Conservation (phyloP, 805 yeast species). For the Clavispora fructus region DNA sequence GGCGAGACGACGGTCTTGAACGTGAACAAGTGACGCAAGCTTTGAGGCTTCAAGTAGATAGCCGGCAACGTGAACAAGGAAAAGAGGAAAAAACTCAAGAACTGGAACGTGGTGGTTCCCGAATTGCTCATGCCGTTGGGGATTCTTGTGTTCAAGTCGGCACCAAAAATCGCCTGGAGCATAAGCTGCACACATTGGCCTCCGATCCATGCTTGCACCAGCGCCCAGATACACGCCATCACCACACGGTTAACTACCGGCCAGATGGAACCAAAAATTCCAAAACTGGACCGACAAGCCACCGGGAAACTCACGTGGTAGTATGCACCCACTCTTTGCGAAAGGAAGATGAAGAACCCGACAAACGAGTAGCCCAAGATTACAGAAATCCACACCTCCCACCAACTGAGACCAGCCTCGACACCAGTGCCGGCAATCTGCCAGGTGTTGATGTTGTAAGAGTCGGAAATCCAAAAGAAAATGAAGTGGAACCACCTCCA, state of each 20-base stretch:
- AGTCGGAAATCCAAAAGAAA: slow-evolving; percentile 2
- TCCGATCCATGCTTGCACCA: slow-evolving; percentile 1
- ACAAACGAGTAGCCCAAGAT: slow-evolving; percentile 1
- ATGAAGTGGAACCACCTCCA: slow-evolving; percentile 1
- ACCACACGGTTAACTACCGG: slow-evolving; percentile 1
- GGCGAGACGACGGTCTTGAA: not conserved
- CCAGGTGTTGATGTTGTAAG: slow-evolving; percentile 2
- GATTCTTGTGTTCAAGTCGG: not conserved
- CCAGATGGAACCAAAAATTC: slow-evolving; percentile 1
- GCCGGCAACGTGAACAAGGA: slow-evolving; percentile 1
- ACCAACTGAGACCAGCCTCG: slow-evolving; percentile 2
- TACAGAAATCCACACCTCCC: slow-evolving; percentile 2
- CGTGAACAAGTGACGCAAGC: slow-evolving; percentile 2
- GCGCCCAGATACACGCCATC: slow-evolving; percentile 1
- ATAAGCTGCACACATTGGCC: slow-evolving; percentile 2
- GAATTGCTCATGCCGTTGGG: not conserved
- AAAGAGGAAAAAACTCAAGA: slow-evolving; percentile 1
- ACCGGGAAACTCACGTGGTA: slow-evolving; percentile 2
- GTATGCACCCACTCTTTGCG: slow-evolving; percentile 2
- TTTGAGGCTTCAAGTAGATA: slow-evolving; percentile 1
- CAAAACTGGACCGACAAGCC: slow-evolving; percentile 1
- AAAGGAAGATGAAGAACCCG: slow-evolving; percentile 1
- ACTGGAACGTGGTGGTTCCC: slow-evolving; percentile 1
- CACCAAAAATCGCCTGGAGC: not conserved
- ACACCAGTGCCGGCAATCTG: slow-evolving; percentile 2